Conservation (phyloP, 2,329 filamentous ascomycete genomes). For the Penicillium sclerotigenum region DNA sequence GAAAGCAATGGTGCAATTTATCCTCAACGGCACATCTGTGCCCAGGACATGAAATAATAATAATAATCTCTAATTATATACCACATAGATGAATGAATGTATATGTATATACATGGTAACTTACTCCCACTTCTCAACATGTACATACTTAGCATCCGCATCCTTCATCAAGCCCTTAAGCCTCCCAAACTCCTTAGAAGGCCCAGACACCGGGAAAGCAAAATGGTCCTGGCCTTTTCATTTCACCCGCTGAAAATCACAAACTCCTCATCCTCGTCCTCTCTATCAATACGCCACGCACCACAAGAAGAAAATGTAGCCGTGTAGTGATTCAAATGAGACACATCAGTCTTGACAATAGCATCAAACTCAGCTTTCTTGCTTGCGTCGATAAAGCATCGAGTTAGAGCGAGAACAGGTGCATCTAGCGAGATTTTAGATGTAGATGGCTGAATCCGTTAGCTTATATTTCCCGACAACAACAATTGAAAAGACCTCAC, state of each 20-base stretch:
- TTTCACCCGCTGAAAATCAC: slow-evolving; percentile 44
- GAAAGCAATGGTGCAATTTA: slow-evolving; percentile 36
- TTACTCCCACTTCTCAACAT: slow-evolving; percentile 16
- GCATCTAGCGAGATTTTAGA: slow-evolving; percentile 27
- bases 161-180: slow-evolving; percentile 23
- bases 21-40: not conserved
- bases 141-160: slow-evolving; percentile 30
- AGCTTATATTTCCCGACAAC: not conserved
- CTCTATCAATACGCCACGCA: slow-evolving; percentile 43
- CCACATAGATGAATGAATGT: not conserved
- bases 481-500: slow-evolving; percentile 17
- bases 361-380: slow-evolving; percentile 28
- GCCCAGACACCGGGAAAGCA: slow-evolving; percentile 34
- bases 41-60: not conserved
- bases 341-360: slow-evolving; percentile 25
- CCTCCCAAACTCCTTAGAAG: slow-evolving; percentile 28
- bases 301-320: slow-evolving; percentile 31
- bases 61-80: not conserved
- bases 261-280: slow-evolving; percentile 40
- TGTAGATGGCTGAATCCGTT: slow-evolving; percentile 1
- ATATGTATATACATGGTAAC: not conserved
- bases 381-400: slow-evolving; percentile 31
- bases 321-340: slow-evolving; percentile 26
- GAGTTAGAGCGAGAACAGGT: slow-evolving; percentile 32
- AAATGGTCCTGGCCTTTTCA: slow-evolving; percentile 33